These are phyloP conservation scores for Metschnikowia bowlesiae DNA, from an alignment of 805 yeast genomes.

Conservation along the genomic window DNA sequence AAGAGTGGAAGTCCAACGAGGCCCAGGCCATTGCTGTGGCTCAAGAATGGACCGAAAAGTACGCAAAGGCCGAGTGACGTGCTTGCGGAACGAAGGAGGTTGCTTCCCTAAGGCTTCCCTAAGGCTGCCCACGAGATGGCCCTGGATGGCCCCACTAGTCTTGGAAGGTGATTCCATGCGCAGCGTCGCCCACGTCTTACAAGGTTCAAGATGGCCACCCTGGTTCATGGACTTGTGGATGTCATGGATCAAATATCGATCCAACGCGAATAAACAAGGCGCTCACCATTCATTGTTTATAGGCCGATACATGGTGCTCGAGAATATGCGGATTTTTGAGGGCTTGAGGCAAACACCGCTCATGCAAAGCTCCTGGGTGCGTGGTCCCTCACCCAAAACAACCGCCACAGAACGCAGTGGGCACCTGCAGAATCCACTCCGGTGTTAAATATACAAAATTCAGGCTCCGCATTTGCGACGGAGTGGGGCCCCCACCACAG, in stretches of 20 bases:
- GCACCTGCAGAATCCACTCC: background rate
- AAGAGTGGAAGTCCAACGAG: conserved; percentile 90
- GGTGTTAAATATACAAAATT: background rate
- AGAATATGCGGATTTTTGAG: too few species aligned
- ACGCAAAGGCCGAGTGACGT: conserved; percentile 35
- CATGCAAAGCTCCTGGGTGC: background rate
- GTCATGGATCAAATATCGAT: too few species aligned
- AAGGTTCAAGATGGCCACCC: too few species aligned
- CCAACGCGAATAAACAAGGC: too few species aligned
- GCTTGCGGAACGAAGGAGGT: background rate
- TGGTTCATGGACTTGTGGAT: too few species aligned
- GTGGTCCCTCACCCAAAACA: background rate
- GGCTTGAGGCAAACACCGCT: background rate
- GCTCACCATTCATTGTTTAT: too few species aligned
- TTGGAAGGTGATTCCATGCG: too few species aligned
- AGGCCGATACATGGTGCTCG: too few species aligned
- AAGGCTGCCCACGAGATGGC: background rate
- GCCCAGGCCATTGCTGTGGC: conserved; percentile 77
- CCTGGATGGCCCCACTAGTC: too few species aligned
- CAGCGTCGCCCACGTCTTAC: too few species aligned
- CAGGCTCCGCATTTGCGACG: background rate
- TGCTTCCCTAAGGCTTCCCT: background rate
- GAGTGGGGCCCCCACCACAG: too few species aligned
- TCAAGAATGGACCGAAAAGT: conserved; percentile 63
- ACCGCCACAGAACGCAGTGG: background rate